Base-by-base conservation (phyloP, 1,284 basidiomycete genomes). In the Pyrrhoderma lamaoense region DNA sequence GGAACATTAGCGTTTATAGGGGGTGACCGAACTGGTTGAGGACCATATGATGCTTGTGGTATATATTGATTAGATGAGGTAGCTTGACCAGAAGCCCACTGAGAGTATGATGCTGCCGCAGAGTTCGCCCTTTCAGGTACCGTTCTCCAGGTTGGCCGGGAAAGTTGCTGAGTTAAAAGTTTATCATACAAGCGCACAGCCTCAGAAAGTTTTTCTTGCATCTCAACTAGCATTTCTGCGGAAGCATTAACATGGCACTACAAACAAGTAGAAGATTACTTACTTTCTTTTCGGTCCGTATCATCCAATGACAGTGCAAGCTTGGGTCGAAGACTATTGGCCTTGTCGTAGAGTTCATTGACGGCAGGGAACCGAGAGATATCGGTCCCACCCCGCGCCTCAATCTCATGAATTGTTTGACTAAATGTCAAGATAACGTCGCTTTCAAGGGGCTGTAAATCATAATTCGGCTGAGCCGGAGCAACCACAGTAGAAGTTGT, bases 191-290 rank as follows among this genome's bases (percentile, higher is more conserved):
- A 70, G 58, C 86, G 85, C 42, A 97, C 92, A 0, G 91, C 92
- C 65, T 95, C 82, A 0, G 90, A 89, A 2, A 97, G 73, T 65
- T 96, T 94, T 54, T 88, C 86, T 62, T 97, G 89, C 93, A 97
- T 96, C 47, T 94, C 91, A 7, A 81, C 74, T 16, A 98, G 71
- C 62, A 92, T 74, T 64, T 92, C 92, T 94, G 51, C 37, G 23
- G 52, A 18, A 23, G n/a, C 18, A 9, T 16, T 34, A 43, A 19
- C 21, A 42, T n/a, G n/a, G 13, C 19, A 25, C 46, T 25, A 27
- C 22, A 39, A 54, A 35, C 16, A 9, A 37, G 9, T 37, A 9
- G 16, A 11, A 37, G 35, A 37, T 37, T 0, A 82, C 88, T 65
- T 61, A 83, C 88, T 75, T 69, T 93, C 87, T 78, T 95, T 93